These are phyloP conservation scores for Fusarium musae DNA, from an alignment of 2,329 filamentous ascomycete genomes.

Conservation along the genomic window DNA sequence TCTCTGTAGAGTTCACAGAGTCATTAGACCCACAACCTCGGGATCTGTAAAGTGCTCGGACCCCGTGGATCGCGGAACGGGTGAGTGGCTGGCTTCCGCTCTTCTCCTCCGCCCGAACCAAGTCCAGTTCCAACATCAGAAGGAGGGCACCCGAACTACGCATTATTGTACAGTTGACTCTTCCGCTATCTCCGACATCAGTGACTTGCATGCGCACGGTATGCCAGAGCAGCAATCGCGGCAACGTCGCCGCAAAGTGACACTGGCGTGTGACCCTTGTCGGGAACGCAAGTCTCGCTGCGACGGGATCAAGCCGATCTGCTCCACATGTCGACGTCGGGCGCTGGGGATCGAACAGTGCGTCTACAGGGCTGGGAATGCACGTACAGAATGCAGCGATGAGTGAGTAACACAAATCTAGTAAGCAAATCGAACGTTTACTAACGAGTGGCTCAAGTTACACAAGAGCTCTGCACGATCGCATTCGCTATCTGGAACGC, in stretches of 20 bases:
- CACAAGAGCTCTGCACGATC: background rate
- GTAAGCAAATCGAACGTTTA: background rate
- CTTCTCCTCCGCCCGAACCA: background rate
- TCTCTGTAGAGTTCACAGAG: background rate
- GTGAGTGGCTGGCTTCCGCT: background rate
- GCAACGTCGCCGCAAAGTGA: background rate
- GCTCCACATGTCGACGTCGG: background rate
- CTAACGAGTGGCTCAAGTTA: background rate
- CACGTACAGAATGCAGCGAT: background rate
- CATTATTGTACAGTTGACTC: too few species aligned
- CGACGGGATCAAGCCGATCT: constrained; percentile 2
- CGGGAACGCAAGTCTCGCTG: constrained; percentile 2
- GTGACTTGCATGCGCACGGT: background rate
- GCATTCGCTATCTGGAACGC: background rate
- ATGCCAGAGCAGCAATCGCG: background rate
- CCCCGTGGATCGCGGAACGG: background rate
- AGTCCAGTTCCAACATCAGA: background rate
- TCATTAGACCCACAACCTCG: background rate
- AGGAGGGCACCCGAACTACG: background rate
- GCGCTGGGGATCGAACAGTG: background rate
- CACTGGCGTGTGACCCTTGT: background rate
- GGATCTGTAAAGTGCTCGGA: background rate
- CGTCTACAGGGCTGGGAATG: background rate
- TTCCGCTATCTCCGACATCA: background rate
- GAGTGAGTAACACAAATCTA: background rate